A percentile compares a stretch with the other conserved stretches of the same genome.
These are phyloP conservation scores for Xylaria sp. DNA, from an alignment of 2,329 filamentous ascomycete genomes.

Conservation along the genomic window DNA sequence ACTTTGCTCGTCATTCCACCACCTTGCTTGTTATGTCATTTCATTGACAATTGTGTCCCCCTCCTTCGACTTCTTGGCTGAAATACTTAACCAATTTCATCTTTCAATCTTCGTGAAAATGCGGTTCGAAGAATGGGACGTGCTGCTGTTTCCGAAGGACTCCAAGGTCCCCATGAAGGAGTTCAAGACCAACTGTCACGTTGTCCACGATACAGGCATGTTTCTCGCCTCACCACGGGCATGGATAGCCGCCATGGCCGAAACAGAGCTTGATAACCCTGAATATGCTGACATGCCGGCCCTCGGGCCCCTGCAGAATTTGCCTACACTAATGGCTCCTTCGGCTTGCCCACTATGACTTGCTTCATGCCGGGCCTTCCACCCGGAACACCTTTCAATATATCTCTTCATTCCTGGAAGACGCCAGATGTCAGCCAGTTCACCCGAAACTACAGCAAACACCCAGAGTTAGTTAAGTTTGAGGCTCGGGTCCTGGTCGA, in stretches of 20 bases:
- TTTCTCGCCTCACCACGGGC: conserved; percentile 15
- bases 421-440: conserved; percentile 68
- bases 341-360: conserved; percentile 72
- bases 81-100: conserved; percentile 39
- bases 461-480: conserved; percentile 67
- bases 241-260: conserved; percentile 8
- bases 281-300: conserved; percentile 19
- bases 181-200: conserved; percentile 82
- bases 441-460: conserved; percentile 66
- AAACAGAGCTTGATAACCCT: neutral
- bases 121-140: conserved; percentile 89
- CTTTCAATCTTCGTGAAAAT: conserved; percentile 60
- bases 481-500: conserved; percentile 77
- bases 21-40: conserved; percentile 44
- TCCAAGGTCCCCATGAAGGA: conserved; percentile 80
- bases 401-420: conserved; percentile 81
- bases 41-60: conserved; percentile 38
- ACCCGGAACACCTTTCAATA: conserved; percentile 69
- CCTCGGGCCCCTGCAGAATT: conserved; percentile 56
- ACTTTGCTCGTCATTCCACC: conserved; percentile 37
- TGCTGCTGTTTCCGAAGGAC: conserved; percentile 78
- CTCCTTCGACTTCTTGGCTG: conserved; percentile 39
- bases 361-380: conserved; percentile 76
- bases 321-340: conserved; percentile 60
- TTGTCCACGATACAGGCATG: conserved; percentile 65